Evolutionary conservation across 228 moss, liverwort and hornwort species (phyloP), one percentile per base, ranked within the genome.

Genomic region (Sphagnum magellanicum): DNA sequence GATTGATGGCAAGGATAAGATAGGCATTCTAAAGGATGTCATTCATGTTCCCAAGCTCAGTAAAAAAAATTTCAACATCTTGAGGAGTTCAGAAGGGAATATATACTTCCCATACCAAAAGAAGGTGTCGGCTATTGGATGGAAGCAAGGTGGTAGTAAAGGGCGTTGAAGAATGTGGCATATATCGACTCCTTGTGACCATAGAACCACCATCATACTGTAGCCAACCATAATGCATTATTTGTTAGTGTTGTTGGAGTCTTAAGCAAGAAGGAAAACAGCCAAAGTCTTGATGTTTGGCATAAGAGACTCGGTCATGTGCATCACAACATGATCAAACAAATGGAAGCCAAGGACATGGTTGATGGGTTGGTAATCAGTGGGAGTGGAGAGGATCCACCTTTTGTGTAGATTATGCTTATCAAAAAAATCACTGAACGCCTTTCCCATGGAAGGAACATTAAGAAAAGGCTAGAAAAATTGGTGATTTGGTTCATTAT

Each of bases 31-130:
- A 0, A 70, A 60, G 14, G 55, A 50, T 15, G 60, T 70, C 12
- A 16, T 70, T 4, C 15, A 70, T 48, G 60, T 70, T n/a, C 70
- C 60, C 4, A 49, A 70, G 11, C 59, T 70, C 60, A 60, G 59
- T 59, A 55, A 14, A 53, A 53, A 53, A 6, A 6, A 6, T 0
- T 12, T 53, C 53, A 7, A 53, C 53, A 7, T 70, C n/a, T 10
- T 17, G 14, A 60, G 59, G 60, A 5, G 59, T 50, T 9, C 70
- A 70, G 5, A 12, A 58, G 0, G 60, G 60, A 6, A 70, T 70
- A 4, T 0, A 70, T 14, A 70, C 5, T 8, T 48, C 60, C 4
- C 70, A 61, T 48, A 70, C 3, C 16, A 4, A 60, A 8, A 5
- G 59, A 10, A 47, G 60, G 16, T 70, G 70, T 61, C 6, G 4